Base-by-base conservation (phyloP, 768 basidiomycete species). In the Megacollybia marginata region DNA sequence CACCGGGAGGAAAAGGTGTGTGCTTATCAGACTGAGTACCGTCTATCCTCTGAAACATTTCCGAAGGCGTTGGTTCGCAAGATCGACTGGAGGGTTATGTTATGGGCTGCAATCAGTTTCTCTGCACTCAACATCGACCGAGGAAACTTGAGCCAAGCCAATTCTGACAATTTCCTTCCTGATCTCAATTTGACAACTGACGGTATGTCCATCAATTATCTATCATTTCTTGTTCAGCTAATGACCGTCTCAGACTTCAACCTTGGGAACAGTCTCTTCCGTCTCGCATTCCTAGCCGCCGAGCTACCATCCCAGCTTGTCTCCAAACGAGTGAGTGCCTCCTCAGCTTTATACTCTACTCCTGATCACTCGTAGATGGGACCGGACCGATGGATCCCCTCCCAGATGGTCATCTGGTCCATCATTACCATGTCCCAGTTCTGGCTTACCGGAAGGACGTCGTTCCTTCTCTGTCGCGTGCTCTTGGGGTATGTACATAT, bases 371-470 rank as follows among this genome's bases (percentile, higher is more conserved):
- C 15, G 32, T 45, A 78, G 75, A 53, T 80, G 35, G 81, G 82
- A 2, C 80, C 81, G 3, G 82, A 84, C 60, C 72, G 76, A 20
- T 83, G 78, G 80, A 80, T 81, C 60, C 78, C 80, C 5, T 72
- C 69, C 1, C 79, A 81, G 58, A 78, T 81, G 65, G 75, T 73
- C 47, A 52, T 71, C 15, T 80, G 78, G 78, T 73, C 75, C 15
- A 59, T 79, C 42, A 69, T 82, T 5, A 72, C 79, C 6, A 55
- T 71, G 19, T 61, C 59, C 23, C 82, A 83, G 56, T 82, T 79
- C 55, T 81, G 73, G 71, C 65, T 83, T 15, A 70, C 65, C 0
- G 80, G 79, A n/a, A 64, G 72, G 34, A 55, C 74, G 0, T 66
- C 72, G 1, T 83, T 83, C 59, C 64, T 82, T 13, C 48, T 68